Evolutionary conservation across 305 asterid genomes (phyloP).

Genomic region (Stenogyne calaminthoides): DNA sequence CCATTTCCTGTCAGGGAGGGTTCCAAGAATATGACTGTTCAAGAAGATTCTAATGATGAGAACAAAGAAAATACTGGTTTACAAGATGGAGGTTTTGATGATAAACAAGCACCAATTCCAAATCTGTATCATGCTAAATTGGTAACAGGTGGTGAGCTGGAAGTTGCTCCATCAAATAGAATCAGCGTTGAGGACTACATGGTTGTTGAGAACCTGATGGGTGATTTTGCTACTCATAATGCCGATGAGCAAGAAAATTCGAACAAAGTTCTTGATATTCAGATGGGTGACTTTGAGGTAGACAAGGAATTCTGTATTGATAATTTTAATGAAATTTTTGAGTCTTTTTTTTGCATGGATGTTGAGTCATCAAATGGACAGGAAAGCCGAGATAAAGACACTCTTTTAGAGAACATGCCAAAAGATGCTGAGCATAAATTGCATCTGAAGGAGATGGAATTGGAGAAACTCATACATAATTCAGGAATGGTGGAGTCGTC

Average conservation of each 20-base stretch:
- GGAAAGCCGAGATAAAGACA: conserved; percentile 31
- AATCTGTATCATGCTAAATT: conserved; percentile 22
- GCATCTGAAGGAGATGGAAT: conserved; percentile 67
- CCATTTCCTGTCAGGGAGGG: conserved; percentile 26
- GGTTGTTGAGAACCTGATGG: conserved; percentile 31
- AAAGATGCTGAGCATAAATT: conserved; percentile 54
- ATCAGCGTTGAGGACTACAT: conserved; percentile 28
- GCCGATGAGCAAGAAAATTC: conserved; percentile 33
- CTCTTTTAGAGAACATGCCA: conserved; percentile 28
- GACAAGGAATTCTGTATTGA: conserved; percentile 33
- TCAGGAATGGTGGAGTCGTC: conserved; percentile 40
- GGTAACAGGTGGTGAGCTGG: conserved; percentile 28
- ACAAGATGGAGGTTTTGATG: conserved; percentile 25
- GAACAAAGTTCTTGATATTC: conserved; percentile 31
- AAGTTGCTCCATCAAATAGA: conserved; percentile 26
- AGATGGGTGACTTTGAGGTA: conserved; percentile 36
- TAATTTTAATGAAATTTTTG: conserved; percentile 49
- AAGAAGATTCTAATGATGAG: conserved; percentile 32
- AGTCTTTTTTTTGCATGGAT: conserved; percentile 48
- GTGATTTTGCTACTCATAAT: conserved; percentile 32
- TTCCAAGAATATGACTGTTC: conserved; percentile 28
- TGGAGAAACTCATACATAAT: conserved; percentile 57
- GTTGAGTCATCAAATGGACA: conserved; percentile 44
- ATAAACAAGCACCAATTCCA: conserved; percentile 28
- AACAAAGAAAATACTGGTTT: conserved; percentile 21